A percentile compares a stretch with the other conserved stretches of the same genome.
These are phyloP conservation scores for Puccinia triticina DNA, from an alignment of 1,284 basidiomycete species.

Conservation along the genomic window DNA sequence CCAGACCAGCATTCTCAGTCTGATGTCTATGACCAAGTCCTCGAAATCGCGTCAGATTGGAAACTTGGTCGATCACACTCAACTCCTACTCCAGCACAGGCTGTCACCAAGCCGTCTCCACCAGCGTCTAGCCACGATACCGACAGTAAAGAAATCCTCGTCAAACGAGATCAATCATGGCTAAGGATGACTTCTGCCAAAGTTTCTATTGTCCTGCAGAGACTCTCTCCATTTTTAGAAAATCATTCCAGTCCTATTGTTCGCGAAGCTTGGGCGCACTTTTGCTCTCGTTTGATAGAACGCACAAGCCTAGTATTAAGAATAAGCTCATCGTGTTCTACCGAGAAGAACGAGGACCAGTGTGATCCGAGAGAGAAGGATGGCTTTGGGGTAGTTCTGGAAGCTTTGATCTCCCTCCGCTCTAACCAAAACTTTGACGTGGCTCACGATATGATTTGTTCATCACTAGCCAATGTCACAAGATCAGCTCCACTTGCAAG, in stretches of 20 bases:
- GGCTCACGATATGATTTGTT: background rate
- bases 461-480: background rate
- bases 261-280: slow-evolving; percentile 6
- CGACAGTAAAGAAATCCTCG: background rate
- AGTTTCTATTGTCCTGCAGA: slow-evolving; percentile 19
- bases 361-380: background rate
- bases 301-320: background rate
- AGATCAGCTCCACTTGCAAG: slow-evolving; percentile 15
- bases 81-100: background rate
- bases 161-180: slow-evolving; percentile 30
- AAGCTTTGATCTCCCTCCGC: slow-evolving; percentile 5
- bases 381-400: slow-evolving; percentile 1
- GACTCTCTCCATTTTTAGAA: background rate
- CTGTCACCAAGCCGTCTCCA: background rate
- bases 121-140: background rate
- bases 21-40: slow-evolving; percentile 7
- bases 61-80: background rate
- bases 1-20: background rate
- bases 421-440: background rate
- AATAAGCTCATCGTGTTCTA: background rate
- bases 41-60: slow-evolving; percentile 27
- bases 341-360: background rate
- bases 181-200: slow-evolving; percentile 21
- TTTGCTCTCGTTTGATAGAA: slow-evolving; percentile 19
- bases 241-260: background rate